Percentiles rank a stretch among this genome's conserved stretches.
Conservation (phyloP, 169 alveolate species). For the Eimeria maxima region DNA sequence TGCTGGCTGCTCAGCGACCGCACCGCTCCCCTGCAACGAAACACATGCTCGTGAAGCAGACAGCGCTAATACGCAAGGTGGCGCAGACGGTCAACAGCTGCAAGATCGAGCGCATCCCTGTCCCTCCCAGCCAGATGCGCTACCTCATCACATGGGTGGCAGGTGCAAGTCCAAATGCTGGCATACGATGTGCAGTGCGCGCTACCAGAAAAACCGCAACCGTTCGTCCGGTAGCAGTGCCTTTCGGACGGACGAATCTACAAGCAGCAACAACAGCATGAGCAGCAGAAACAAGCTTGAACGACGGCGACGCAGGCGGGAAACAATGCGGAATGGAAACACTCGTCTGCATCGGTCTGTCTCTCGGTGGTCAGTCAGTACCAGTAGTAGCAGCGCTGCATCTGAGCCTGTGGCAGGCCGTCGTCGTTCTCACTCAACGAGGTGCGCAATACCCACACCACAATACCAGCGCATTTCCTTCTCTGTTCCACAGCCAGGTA, state of each 20-base stretch:
- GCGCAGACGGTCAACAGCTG: neutral
- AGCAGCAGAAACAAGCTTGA: constrained; percentile 30
- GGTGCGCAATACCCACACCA: neutral
- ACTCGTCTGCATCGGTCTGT: constrained; percentile 34
- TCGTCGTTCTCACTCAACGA: neutral
- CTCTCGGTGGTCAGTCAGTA: constrained; percentile 55
- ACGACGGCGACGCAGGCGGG: constrained; percentile 36
- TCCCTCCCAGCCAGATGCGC: neutral
- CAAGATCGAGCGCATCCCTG: neutral
- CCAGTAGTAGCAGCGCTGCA: constrained; percentile 56
- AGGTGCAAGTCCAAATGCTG: neutral
- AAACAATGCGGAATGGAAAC: neutral
- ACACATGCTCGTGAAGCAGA: neutral
- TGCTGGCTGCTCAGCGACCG: neutral
- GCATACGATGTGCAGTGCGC: neutral
- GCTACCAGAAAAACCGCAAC: neutral
- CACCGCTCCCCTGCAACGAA: constrained; percentile 2
- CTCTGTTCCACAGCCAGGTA: constrained; percentile 13
- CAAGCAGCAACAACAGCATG: constrained; percentile 53
- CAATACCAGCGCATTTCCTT: constrained; percentile 33
- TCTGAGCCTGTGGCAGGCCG: neutral
- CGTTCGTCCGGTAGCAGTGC: constrained; percentile 47
- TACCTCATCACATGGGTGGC: neutral
- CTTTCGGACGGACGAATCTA: constrained; percentile 35
- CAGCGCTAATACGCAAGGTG: neutral